phyloP scores from a whole-genome alignment of 2,329 filamentous ascomycete genomes.

The Trichoderma cornu-damae region DNA sequence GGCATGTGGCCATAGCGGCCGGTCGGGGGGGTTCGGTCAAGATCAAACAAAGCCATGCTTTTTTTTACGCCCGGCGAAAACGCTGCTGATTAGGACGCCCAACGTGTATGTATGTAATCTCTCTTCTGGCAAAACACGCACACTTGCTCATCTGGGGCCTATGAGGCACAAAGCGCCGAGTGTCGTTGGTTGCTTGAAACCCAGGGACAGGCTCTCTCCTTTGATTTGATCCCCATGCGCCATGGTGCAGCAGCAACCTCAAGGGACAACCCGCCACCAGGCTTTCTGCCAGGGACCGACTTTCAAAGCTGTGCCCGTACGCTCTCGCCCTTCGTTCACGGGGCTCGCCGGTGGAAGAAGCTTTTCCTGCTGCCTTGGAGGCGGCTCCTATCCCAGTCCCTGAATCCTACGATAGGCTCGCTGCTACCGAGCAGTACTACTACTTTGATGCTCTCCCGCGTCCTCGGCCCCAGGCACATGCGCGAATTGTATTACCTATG shows the following conservation, averaged over 20 bases:
- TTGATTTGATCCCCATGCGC: no score
- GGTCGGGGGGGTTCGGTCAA: no score
- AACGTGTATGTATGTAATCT: no score
- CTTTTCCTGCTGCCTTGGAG: not conserved
- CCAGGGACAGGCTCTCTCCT: no score
- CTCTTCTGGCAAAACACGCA: no score
- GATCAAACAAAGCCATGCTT: no score
- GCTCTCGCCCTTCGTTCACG: not conserved
- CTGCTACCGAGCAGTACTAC: no score
- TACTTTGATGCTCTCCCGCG: not conserved
- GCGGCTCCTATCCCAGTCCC: not conserved
- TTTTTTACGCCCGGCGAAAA: no score
- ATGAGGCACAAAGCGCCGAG: no score
- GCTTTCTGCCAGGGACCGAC: not conserved
- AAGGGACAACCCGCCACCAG: not conserved
- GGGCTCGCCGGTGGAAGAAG: not conserved
- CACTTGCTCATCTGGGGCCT: no score
- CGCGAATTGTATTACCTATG: not conserved
- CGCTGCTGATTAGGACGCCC: not conserved
- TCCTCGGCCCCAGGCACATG: not conserved
- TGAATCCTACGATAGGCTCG: not conserved
- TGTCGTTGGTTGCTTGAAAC: no score
- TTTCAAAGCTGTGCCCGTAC: not conserved
- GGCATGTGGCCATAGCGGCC: not conserved
- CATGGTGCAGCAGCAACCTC: not conserved